Evolutionary conservation across 2,329 filamentous ascomycete species (phyloP), one percentile per base, ranked within the genome.

Genomic region (Diaporthe vexans): DNA sequence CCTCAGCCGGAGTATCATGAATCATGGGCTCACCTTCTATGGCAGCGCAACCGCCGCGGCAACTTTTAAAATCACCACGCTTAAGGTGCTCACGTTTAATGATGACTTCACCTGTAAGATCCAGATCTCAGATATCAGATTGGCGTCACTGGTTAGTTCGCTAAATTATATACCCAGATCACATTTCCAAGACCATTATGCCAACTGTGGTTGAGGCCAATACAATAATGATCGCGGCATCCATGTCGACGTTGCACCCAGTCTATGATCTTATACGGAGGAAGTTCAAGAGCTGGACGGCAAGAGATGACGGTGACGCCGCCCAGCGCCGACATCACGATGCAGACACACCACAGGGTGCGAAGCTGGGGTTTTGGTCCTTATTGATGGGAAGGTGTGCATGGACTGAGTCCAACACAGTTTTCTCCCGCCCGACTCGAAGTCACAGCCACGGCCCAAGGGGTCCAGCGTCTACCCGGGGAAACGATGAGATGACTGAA

Each of bases 31-130:
- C 17, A 37, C 19, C 4, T 29, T 48, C 8, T 2, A 33, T 19
- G 1, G 8, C 46, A 67, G 61, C 46, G 61, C 61, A 24, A 67
- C 61, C 46, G 61, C 17, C 24, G 61, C 37, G 21, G 43, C 61
- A 6, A 48, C 29, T n/a, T 67, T 52, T 24, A 67, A 67, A 21
- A 67, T 67, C 7, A 67, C 43, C 6, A 67, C 61, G n/a, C 61
- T 67, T 13, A 11, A 51, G n/a, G 61, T 67, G 21, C 21, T 67
- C 7, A 37, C 61, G 11, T 67, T 67, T n/a, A 51, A 29, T 2
- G 13, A 67, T 13, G 61, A 67, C 29, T 67, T 67, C 21, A 67
- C 61, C 46, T 67, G 61, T 67, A 67, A 67, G 61, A 24, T 9
- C 19, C 2, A n/a, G 11, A 17, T 37, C 11, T 51, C 21, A n/a